Base-by-base conservation (phyloP, 768 basidiomycete species). In the Pleurotus giganteus region DNA sequence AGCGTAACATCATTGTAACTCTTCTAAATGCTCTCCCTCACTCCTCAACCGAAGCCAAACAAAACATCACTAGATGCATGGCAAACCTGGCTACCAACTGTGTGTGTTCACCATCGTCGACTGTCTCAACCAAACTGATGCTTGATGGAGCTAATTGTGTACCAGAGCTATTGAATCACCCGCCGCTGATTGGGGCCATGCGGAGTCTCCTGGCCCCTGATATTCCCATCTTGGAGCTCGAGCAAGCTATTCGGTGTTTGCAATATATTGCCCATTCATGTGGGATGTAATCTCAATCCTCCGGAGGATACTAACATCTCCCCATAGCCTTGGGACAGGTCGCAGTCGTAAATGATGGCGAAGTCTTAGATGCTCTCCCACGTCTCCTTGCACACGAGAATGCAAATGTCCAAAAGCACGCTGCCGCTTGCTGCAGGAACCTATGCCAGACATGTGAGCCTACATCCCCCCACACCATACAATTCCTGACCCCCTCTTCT, bases 161-260 rank as follows among this genome's bases (percentile, higher is more conserved):
- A 8, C 44, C 44, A 13, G 21, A 27, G 23, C 23, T 52, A 36
- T 37, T 34, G 7, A 37, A n/a, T 24, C 39, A 32, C 17, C 34
- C 39, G 9, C 44, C 21, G 11, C 27, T 45, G 13, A 28, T 45
- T 17, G 21, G 12, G 44, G 9, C 44, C 17, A 45, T 45, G 24
- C 21, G 44, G 8, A 9, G 21, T 23, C 34, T 54, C n/a, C 23
- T 54, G 41, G 24, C n/a, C 4, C 53, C 53, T 17, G 41, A 28
- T 41, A 44, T 17, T 9, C 23, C 53, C 0, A 42, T 12, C 1
- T 36, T 31, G 4, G 53, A 54, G 29, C 17, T n/a, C 8, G 53
- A 54, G 37, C 53, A 54, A 44, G 36, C 53, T 6, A 41, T 54
- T 17, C 53, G 53, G 24, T 54, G 53, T 31, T n/a, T 54, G 17